A percentile compares a stretch with the other conserved stretches of the same genome.
These are phyloP conservation scores for Stereocaulon alpinum DNA, from an alignment of 495 filamentous ascomycete genomes.

Conservation along the genomic window DNA sequence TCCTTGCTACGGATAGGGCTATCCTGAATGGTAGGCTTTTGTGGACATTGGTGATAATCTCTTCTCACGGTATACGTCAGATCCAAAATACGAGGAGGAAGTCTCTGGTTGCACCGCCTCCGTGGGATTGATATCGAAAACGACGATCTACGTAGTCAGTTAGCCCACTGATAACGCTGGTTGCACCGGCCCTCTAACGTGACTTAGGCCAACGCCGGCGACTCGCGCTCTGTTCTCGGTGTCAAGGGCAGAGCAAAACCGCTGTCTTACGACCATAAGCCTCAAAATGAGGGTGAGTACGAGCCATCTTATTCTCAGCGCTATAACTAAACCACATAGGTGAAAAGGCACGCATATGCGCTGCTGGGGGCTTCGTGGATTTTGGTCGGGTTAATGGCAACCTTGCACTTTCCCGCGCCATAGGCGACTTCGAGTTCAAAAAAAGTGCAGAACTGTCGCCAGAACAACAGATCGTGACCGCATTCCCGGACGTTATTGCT, in stretches of 20 bases:
- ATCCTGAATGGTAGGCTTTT: constrained; percentile 73
- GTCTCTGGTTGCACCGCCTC: constrained; percentile 96
- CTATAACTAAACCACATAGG: constrained; percentile 38
- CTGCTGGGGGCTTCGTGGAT: constrained; percentile 95
- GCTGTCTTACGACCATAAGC: constrained; percentile 95
- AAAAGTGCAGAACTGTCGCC: constrained; percentile 93
- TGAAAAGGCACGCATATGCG: constrained; percentile 91
- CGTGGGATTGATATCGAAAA: constrained; percentile 72
- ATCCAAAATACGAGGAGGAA: constrained; percentile 93
- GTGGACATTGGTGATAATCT: constrained; percentile 12
- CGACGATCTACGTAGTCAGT: constrained; percentile 92
- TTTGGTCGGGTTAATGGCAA: constrained; percentile 97
- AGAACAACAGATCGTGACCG: constrained; percentile 95
- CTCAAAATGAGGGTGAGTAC: constrained; percentile 82
- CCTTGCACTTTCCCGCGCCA: constrained; percentile 91
- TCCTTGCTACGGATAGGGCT: constrained; percentile 88
- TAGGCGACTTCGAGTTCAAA: constrained; percentile 99
- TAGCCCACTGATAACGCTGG: constrained; percentile 2
- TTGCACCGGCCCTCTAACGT: constrained; percentile 19
- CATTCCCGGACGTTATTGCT: constrained; percentile 83
- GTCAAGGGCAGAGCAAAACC: constrained; percentile 96
- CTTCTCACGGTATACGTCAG: constrained; percentile 37
- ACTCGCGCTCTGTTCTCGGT: constrained; percentile 86
- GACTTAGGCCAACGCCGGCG: constrained; percentile 82
- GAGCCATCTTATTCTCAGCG: constrained; percentile 6